phyloP scores from a whole-genome alignment of 306 rosid species.

The Prinsepia uniflora region DNA sequence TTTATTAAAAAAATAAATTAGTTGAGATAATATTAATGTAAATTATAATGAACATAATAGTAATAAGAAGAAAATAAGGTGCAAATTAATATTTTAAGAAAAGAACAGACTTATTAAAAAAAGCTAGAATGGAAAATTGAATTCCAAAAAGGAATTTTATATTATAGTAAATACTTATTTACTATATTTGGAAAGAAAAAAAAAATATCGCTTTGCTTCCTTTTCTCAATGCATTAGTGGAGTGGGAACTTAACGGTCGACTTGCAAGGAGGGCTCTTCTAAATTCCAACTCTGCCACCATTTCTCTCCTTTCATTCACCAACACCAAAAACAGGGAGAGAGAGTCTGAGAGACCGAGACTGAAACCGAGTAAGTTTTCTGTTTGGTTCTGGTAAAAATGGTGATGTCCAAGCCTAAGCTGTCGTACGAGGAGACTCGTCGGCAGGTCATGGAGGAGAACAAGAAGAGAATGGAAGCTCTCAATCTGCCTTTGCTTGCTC shows the following conservation, averaged over 20 bases:
- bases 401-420: conserved; percentile 29
- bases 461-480: conserved; percentile 53
- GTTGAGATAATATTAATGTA: too few species aligned
- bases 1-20: too few species aligned
- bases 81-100: too few species aligned
- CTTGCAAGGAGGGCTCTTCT: not conserved
- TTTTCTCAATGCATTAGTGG: not conserved
- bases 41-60: too few species aligned
- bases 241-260: conserved; percentile 12
- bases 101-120: too few species aligned
- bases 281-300: conserved; percentile 1
- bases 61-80: too few species aligned
- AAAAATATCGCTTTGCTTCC: too few species aligned
- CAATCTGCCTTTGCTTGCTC: conserved; percentile 40
- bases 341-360: not conserved
- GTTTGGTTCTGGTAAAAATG: conserved; percentile 28
- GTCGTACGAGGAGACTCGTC: conserved; percentile 43
- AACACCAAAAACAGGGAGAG: not conserved
- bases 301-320: not conserved
- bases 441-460: conserved; percentile 46
- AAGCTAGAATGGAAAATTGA: too few species aligned
- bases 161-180: too few species aligned
- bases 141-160: too few species aligned
- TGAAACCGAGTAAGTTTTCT: not conserved
- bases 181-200: too few species aligned